Conservation (phyloP, 495 filamentous ascomycete genomes). For the Lasiosphaeris hirsuta region DNA sequence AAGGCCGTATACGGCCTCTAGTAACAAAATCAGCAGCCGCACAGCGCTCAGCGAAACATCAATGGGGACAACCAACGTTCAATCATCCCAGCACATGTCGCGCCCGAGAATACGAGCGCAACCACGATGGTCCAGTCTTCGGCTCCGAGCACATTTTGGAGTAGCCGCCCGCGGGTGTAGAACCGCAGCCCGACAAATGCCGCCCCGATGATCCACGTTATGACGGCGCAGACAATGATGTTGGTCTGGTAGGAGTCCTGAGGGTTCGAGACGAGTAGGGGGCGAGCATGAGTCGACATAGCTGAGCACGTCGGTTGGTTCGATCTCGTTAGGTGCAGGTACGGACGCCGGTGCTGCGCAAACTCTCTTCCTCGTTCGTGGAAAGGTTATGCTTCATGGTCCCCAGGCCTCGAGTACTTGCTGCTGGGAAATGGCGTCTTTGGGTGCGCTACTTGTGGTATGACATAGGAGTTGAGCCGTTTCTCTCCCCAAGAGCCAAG, state of each 20-base stretch:
- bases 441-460: too few relatives aligned
- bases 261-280: conserved; percentile 16
- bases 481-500: too few relatives aligned
- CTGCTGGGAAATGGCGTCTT: too few relatives aligned
- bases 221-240: conserved; percentile 25
- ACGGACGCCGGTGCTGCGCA: too few relatives aligned
- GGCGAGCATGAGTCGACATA: background rate
- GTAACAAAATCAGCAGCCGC: background rate
- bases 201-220: conserved; percentile 19
- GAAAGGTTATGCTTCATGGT: too few relatives aligned
- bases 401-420: too few relatives aligned
- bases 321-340: background rate
- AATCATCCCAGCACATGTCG: conserved; percentile 19
- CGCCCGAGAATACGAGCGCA: conserved; percentile 20
- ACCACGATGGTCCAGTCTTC: conserved; percentile 30
- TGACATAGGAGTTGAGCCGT: too few relatives aligned
- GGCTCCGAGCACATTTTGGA: conserved; percentile 17
- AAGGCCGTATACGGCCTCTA: conserved; percentile 22
- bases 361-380: too few relatives aligned
- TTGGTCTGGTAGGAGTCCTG: conserved; percentile 17
- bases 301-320: background rate
- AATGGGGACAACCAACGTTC: conserved; percentile 14
- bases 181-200: conserved; percentile 25
- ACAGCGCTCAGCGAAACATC: background rate
- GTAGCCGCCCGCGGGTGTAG: conserved; percentile 20